Evolutionary conservation across 148 eudicot species (phyloP), one percentile per base, ranked within the genome.

Genomic region (Agrostemma githago): DNA sequence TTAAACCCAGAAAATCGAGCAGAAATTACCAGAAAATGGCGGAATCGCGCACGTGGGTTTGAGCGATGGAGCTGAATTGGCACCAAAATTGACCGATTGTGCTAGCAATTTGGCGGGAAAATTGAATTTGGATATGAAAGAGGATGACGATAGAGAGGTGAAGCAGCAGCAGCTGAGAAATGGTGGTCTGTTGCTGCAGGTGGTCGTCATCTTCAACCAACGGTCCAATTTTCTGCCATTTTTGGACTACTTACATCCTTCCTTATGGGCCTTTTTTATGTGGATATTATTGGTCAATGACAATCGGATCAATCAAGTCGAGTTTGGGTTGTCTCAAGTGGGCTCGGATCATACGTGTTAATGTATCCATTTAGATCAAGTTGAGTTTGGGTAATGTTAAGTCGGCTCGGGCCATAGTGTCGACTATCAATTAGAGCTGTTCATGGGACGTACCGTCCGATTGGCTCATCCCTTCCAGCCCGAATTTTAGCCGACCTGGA

Each of bases 181-280:
- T 9, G 72, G 54, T 0, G 66, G 14, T 21, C 70, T 72, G 9
- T 72, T 42, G 70, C 54, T 42, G 70, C 54, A 76, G 78, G 66
- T 46, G 46, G 72, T 64, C 61, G 62, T 78, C 86, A 83, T 85
- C 86, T 76, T 57, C 79, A 73, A 63, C 40, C 78, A 78, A 74
- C 82, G 83, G 83, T 75, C 57, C 21, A 37, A 79, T 64, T 57
- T 56, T 57, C 26, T 7, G 17, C 44, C 56, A 37, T 59, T 16
- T 53, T 53, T 43, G 8, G 46, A 43, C 8, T 46, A 21, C 12
- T 53, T 20, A 12, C 6, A 14, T 37, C 5, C 4, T 64, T 37
- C 5, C 4, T 64, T 64, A 7, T 66, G 69, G 69, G 69, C 48
- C 41, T 62, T 5, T n/a, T 16, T 40, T 11, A 54, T 54, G 58